Evolutionary conservation across 2,329 filamentous ascomycete species (phyloP).

Genomic region (Orbilia javanica): DNA sequence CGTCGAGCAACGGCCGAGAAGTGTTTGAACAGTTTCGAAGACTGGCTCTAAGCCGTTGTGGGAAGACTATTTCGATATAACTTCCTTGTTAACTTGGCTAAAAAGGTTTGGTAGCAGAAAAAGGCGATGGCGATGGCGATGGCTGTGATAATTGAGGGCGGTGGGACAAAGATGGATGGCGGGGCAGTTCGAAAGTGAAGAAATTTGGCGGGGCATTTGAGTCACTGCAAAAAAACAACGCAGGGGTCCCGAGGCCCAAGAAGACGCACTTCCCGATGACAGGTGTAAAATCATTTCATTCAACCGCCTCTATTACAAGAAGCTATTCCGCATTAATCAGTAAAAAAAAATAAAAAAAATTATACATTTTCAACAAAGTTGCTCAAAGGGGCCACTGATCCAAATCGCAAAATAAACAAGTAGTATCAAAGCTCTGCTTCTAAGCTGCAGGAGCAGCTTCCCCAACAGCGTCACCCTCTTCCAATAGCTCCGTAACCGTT

Average conservation of each 20-base stretch:
- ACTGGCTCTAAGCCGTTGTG: neutral
- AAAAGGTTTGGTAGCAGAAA: neutral
- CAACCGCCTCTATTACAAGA: neutral
- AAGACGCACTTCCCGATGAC: too few species aligned
- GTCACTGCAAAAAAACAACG: slow-evolving; percentile 29
- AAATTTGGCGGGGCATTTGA: slow-evolving; percentile 59
- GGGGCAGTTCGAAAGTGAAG: slow-evolving; percentile 41
- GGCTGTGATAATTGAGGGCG: neutral
- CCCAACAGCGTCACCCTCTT: slow-evolving; percentile 82
- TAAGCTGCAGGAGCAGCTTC: slow-evolving; percentile 62
- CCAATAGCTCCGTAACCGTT: slow-evolving; percentile 86
- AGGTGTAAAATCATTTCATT: slow-evolving; percentile 7
- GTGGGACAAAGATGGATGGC: slow-evolving; percentile 30
- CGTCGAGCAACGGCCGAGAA: slow-evolving; percentile 33
- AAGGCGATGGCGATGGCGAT: slow-evolving; percentile 1
- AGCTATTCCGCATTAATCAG: neutral
- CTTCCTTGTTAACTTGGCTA: neutral
- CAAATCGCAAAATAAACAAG: slow-evolving; percentile 7
- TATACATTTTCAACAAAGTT: neutral
- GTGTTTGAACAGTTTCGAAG: slow-evolving; percentile 32
- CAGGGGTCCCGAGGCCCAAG: neutral
- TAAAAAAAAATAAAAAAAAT: too few species aligned
- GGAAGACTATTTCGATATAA: neutral
- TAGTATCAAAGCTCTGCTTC: slow-evolving; percentile 44
- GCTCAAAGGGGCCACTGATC: neutral